A percentile compares a stretch with the other conserved stretches of the same genome.
Conservation (phyloP, 805 yeast species). For the Kodamaea kaohsiungensis region DNA sequence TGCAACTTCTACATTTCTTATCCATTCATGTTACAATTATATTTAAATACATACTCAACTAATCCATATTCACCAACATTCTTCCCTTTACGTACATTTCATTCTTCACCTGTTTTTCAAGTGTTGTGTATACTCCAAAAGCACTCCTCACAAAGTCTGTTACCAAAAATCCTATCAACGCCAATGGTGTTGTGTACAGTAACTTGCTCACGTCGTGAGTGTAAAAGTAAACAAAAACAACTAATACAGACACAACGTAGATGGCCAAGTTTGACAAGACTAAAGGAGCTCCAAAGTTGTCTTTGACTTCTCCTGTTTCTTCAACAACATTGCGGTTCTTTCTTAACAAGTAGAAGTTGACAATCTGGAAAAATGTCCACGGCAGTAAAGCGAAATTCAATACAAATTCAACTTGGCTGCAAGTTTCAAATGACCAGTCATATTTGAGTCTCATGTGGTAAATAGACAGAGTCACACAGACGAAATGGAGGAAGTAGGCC, state of each 20-base stretch:
- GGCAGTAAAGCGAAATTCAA: not conserved
- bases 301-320: constrained; percentile 2
- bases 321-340: not conserved
- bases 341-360: constrained; percentile 1
- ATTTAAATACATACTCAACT: not conserved
- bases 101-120: constrained; percentile 53
- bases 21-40: not conserved
- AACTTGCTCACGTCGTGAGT: not conserved
- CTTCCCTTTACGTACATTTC: constrained; percentile 59
- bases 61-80: constrained; percentile 46
- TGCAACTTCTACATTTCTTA: not conserved
- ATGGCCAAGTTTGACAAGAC: not conserved
- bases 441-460: not conserved
- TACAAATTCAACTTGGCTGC: not conserved
- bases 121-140: constrained; percentile 12
- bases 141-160: not conserved
- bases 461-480: not conserved
- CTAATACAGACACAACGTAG: not conserved
- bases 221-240: not conserved
- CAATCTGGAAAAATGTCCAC: constrained; percentile 1
- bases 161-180: not conserved
- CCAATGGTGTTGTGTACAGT: constrained; percentile 1
- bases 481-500: not conserved
- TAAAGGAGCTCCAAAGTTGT: not conserved
- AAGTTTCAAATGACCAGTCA: not conserved